Conservation (phyloP, 2,329 filamentous ascomycete species). For the Monosporascus cannonballus region DNA sequence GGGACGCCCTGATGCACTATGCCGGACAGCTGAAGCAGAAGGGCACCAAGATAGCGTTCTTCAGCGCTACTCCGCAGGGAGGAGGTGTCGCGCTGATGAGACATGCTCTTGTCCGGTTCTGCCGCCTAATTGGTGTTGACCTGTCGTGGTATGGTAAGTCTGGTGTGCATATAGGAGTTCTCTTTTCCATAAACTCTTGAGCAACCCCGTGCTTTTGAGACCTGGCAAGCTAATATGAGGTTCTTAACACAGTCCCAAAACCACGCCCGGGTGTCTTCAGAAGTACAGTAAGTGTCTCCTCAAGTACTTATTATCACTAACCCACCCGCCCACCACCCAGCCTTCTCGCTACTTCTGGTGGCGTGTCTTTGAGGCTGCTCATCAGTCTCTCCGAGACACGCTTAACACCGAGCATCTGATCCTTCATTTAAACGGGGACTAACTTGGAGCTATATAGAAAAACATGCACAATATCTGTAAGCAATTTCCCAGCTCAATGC, state of each 20-base stretch:
- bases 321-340: too few species aligned
- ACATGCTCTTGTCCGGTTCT: conserved; percentile 69
- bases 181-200: background rate
- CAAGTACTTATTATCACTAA: background rate
- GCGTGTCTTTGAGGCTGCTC: too few species aligned
- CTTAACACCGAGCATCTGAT: too few species aligned
- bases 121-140: conserved; percentile 59
- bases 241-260: conserved; percentile 55
- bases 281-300: conserved; percentile 44
- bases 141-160: conserved; percentile 63
- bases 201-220: background rate
- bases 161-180: background rate
- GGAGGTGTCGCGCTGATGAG: conserved; percentile 79
- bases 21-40: conserved; percentile 56
- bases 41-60: conserved; percentile 67
- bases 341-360: too few species aligned
- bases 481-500: background rate
- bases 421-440: too few species aligned
- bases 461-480: conserved; percentile 74
- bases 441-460: conserved; percentile 36
- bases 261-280: conserved; percentile 74
- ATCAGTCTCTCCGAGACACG: too few species aligned
- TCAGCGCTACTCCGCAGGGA: conserved; percentile 76
- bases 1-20: conserved; percentile 59
- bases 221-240: conserved; percentile 4